Base-by-base conservation (phyloP, 768 basidiomycete species). In the Tricholoma terreum region DNA sequence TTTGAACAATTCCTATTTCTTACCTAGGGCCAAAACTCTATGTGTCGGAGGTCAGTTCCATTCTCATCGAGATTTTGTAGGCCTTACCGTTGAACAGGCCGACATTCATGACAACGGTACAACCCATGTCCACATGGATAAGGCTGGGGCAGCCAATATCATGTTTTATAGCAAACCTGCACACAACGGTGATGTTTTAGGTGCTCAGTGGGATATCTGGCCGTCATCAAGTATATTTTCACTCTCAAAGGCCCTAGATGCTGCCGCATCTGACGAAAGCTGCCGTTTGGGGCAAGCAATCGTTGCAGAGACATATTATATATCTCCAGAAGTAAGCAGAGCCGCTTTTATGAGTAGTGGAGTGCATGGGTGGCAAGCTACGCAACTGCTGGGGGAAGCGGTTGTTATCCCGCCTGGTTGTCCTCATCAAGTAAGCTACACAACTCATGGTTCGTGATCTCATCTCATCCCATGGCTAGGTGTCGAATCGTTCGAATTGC, bases 111-210 rank as follows among this genome's bases (percentile, higher is more conserved):
- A 6, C n/a, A 21, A 33, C 5, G 58, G 58, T 9, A 58, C 53
- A 10, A 58, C 53, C 2, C 24, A 19, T 38, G 33, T 58, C 10
- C 58, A 58, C 22, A 34, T 58, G 58, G 58, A 58, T n/a, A 58
- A 55, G 22, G 31, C 40, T 21, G 53, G 53, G 4, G 58, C 58
- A 17, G 48, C 55, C 7, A 58, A 58, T 36, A 35, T 58, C 34
- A 58, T 58, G 58, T 27, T 58, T 5, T 21, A 54, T 30, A 48
- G 15, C 51, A 12, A 3, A 12, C 43, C 21, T 4, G 56, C 34
- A 50, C 24, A 27, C 45, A 6, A 19, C 19, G 46, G 30, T 42
- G 52, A 58, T 27, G 10, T 33, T n/a, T 46, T 33, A 15, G 60
- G 60, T 17, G 55, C 49, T 33, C 31, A 12, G 30, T 50, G 49